phyloP scores from a whole-genome alignment of 1,139 yeast genomes.

The Magnusiomyces paraingens region DNA sequence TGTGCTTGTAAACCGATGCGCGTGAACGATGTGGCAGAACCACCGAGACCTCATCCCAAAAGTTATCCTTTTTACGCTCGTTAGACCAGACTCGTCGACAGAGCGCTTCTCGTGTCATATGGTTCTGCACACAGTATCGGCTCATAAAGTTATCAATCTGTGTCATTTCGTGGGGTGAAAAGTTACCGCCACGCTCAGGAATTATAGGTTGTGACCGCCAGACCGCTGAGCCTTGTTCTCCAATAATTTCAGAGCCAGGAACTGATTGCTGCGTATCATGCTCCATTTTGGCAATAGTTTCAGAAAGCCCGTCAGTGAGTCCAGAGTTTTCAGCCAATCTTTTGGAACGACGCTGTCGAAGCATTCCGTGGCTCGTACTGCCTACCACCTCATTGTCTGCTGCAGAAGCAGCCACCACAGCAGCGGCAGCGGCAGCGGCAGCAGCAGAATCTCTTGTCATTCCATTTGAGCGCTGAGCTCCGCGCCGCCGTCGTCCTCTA shows the following conservation, averaged over 20 bases:
- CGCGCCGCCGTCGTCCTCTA: too few relatives aligned
- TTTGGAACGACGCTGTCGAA: too few relatives aligned
- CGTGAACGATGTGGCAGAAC: constrained; percentile 79
- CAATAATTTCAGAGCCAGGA: too few relatives aligned
- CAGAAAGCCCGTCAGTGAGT: background rate
- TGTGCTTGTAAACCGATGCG: constrained; percentile 87
- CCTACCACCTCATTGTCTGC: too few relatives aligned
- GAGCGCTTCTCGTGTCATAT: constrained; percentile 57
- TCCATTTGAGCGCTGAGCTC: too few relatives aligned
- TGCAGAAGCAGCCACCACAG: too few relatives aligned
- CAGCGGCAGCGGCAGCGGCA: too few relatives aligned
- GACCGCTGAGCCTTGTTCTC: too few relatives aligned
- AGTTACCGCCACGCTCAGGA: constrained; percentile 38
- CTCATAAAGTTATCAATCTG: constrained; percentile 67
- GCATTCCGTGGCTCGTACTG: too few relatives aligned
- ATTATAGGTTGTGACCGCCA: background rate
- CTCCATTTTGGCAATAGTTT: background rate
- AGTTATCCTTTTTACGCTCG: constrained; percentile 75
- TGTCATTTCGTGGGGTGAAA: constrained; percentile 56
- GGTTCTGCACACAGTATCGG: constrained; percentile 58
- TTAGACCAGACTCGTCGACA: constrained; percentile 84
- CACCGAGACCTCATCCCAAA: constrained; percentile 76
- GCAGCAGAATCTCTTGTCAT: too few relatives aligned
- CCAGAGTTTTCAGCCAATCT: too few relatives aligned
- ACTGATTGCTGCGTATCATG: background rate